These are phyloP conservation scores for Bidens hawaiensis DNA, from an alignment of 140 eudicot genomes.

Conservation along the genomic window DNA sequence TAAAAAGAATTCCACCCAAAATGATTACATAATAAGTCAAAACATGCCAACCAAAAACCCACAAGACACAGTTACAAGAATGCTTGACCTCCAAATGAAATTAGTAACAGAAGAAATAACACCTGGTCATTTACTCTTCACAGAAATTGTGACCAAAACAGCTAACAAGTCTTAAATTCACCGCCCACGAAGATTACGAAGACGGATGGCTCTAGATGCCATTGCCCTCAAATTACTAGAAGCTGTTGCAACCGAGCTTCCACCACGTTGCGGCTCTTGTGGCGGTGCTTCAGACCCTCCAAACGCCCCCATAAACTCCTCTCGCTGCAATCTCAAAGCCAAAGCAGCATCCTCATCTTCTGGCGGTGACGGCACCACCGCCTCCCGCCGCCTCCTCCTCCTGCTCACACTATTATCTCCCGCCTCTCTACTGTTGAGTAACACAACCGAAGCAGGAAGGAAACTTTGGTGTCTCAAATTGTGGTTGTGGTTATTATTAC, in stretches of 20 bases:
- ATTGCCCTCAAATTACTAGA: slow-evolving; percentile 73
- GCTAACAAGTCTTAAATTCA: neutral
- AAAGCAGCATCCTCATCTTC: slow-evolving; percentile 84
- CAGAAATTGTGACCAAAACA: slow-evolving; percentile 26
- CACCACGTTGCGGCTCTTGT: slow-evolving; percentile 20
- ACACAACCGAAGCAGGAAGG: slow-evolving; percentile 33
- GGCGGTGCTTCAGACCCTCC: slow-evolving; percentile 32
- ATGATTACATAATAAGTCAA: neutral
- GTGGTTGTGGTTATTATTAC: slow-evolving; percentile 13
- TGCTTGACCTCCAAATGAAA: neutral
- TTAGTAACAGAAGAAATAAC: neutral
- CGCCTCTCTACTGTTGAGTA: slow-evolving; percentile 32
- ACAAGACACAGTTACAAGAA: neutral
- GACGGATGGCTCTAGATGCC: slow-evolving; percentile 64
- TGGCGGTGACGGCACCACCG: slow-evolving; percentile 1
- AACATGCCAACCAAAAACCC: neutral
- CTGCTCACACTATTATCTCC: slow-evolving; percentile 31
- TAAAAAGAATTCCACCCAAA: neutral
- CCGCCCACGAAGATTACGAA: slow-evolving; percentile 42
- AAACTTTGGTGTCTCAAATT: slow-evolving; percentile 34
- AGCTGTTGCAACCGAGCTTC: slow-evolving; percentile 39
- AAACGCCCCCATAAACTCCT: slow-evolving; percentile 71
- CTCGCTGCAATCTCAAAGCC: slow-evolving; percentile 84
- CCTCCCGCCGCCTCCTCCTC: slow-evolving; percentile 34
- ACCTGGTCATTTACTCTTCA: slow-evolving; percentile 12